A percentile compares a stretch with the other conserved stretches of the same genome.
phyloP scores from a whole-genome alignment of 2,329 filamentous ascomycete genomes.

The Periconia macrospinosa region DNA sequence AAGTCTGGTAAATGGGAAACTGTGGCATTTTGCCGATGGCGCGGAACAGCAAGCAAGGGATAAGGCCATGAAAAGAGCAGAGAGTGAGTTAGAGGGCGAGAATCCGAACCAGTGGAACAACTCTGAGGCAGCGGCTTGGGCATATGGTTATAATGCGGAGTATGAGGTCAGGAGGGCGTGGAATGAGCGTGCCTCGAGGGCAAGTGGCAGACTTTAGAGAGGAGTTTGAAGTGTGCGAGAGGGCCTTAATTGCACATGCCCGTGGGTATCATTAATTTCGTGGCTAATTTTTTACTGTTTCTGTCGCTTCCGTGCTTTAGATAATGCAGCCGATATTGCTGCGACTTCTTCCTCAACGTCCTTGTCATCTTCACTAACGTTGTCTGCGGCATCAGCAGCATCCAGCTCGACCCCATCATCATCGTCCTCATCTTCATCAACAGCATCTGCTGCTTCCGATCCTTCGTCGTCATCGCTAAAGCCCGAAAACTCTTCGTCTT shows the following conservation, averaged over 20 bases:
- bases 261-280: constrained; percentile 34
- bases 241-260: not conserved
- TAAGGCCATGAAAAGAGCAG: constrained; percentile 28
- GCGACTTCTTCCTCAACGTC: constrained; percentile 36
- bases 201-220: too few species aligned
- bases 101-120: constrained; percentile 55
- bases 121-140: constrained; percentile 50
- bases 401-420: constrained; percentile 23
- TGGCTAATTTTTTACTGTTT: constrained; percentile 18
- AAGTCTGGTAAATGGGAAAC: constrained; percentile 44
- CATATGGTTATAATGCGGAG: constrained; percentile 51
- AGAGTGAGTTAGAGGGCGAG: constrained; percentile 41
- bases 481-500: constrained; percentile 35
- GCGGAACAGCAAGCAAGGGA: constrained; percentile 15
- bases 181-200: not conserved
- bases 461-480: constrained; percentile 34
- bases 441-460: constrained; percentile 18
- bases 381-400: constrained; percentile 12
- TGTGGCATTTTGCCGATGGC: constrained; percentile 46
- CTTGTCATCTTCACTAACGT: constrained; percentile 32
- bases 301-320: constrained; percentile 38
- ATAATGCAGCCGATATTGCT: constrained; percentile 37
- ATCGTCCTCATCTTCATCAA: constrained; percentile 23
- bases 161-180: constrained; percentile 33
- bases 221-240: not conserved